A percentile compares a stretch with the other conserved stretches of the same genome.
phyloP scores from a whole-genome alignment of 441 rosid genomes.

The Francoa sonchifolia region DNA sequence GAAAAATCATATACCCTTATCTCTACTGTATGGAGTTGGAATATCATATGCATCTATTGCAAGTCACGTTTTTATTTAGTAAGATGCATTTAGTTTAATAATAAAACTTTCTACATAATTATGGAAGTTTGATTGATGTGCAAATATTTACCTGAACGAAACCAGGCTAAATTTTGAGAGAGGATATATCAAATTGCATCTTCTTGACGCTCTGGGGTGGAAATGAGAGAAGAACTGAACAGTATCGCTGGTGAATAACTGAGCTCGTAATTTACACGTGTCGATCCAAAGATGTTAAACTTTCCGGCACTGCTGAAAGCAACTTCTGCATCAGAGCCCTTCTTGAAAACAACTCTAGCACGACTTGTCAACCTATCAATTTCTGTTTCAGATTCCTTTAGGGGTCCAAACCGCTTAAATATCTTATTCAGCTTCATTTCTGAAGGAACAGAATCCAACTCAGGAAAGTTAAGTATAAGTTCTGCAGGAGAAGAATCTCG shows the following conservation, averaged over 20 bases:
- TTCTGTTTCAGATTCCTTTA: conserved; percentile 69
- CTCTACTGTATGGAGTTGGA: too few relatives aligned
- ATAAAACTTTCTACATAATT: not conserved
- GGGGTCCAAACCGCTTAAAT: conserved; percentile 77
- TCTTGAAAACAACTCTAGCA: conserved; percentile 83
- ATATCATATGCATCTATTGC: too few relatives aligned
- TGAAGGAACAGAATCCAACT: conserved; percentile 60
- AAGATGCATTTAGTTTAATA: not conserved
- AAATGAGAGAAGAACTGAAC: conserved; percentile 40
- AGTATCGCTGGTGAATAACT: conserved; percentile 50
- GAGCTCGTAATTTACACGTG: conserved; percentile 70
- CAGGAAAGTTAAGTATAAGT: conserved; percentile 68
- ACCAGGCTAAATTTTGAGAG: conserved; percentile 13
- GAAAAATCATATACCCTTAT: too few relatives aligned
- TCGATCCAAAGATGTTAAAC: conserved; percentile 67
- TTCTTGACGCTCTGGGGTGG: conserved; percentile 31
- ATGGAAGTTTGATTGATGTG: too few relatives aligned
- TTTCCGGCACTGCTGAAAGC: conserved; percentile 71
- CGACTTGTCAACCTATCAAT: conserved; percentile 62
- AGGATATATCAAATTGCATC: conserved; percentile 26
- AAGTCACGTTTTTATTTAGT: not conserved
- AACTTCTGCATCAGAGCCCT: conserved; percentile 63
- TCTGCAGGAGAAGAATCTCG: conserved; percentile 46
- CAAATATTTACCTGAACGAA: conserved; percentile 27
- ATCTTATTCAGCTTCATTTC: conserved; percentile 67